These are phyloP conservation scores for Tarenaya hassleriana DNA, from an alignment of 345 rosid species.

Conservation along the genomic window DNA sequence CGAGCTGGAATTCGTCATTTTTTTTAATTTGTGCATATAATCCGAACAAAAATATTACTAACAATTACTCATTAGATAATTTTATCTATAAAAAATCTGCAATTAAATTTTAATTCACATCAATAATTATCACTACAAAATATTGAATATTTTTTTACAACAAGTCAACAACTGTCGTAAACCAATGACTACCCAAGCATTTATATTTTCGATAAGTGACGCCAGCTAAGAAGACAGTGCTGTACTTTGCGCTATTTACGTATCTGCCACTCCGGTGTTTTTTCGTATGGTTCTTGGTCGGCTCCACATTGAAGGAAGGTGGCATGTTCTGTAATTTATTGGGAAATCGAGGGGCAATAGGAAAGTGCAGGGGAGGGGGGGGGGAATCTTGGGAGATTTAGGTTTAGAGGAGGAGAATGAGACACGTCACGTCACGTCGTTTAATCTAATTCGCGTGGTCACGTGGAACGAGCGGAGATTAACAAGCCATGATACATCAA, in stretches of 20 bases:
- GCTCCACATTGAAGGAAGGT: background rate
- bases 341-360: conserved; percentile 10
- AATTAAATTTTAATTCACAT: no score
- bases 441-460: conserved; percentile 23
- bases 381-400: no score
- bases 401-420: conserved; percentile 19
- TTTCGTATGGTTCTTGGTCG: background rate
- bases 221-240: conserved; percentile 8
- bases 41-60: no score
- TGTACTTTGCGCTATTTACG: conserved; percentile 19
- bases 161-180: no score
- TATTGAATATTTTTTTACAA: no score
- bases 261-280: conserved; percentile 1
- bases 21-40: no score
- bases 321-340: conserved; percentile 6
- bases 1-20: no score
- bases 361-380: conserved; percentile 26
- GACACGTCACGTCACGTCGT: conserved; percentile 26
- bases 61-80: no score
- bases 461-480: conserved; percentile 26
- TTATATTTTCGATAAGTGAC: conserved; percentile 15
- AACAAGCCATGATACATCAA: conserved; percentile 23
- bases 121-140: no score
- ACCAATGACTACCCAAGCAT: no score
- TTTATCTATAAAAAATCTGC: no score